These are phyloP conservation scores for Pseudozyma sp. DNA, from an alignment of 1,284 basidiomycete genomes.

Conservation along the genomic window DNA sequence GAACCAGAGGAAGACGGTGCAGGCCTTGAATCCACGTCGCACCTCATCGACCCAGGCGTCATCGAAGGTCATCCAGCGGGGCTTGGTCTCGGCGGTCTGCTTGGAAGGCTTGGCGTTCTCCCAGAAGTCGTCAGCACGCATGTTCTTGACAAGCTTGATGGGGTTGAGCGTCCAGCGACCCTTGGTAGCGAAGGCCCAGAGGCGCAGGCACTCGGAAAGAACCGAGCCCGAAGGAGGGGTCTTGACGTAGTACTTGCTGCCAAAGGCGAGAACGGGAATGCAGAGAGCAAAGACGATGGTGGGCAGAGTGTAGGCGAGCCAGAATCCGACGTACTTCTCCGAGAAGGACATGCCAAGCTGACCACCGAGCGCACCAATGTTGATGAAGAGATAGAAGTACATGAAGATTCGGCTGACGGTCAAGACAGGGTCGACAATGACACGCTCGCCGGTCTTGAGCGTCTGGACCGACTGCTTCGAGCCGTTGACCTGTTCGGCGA, in stretches of 20 bases:
- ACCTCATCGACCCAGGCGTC: conserved; percentile 81
- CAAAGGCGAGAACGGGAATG: conserved; percentile 78
- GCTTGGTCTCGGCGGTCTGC: conserved; percentile 69
- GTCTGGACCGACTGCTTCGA: conserved; percentile 57
- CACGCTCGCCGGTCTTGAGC: conserved; percentile 77
- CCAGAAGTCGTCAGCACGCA: conserved; percentile 79
- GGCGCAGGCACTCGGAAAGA: conserved; percentile 73
- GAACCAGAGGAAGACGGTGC: conserved; percentile 82
- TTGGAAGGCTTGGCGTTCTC: conserved; percentile 78
- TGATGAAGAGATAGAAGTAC: conserved; percentile 69
- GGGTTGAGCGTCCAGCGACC: conserved; percentile 70
- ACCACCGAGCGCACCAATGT: conserved; percentile 64
- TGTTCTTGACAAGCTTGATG: conserved; percentile 51
- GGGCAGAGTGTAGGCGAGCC: conserved; percentile 70
- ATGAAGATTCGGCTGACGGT: conserved; percentile 72
- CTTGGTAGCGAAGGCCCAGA: conserved; percentile 64
- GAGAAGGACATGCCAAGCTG: conserved; percentile 70
- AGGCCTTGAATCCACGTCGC: conserved; percentile 83
- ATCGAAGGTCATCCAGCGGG: conserved; percentile 71
- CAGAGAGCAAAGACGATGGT: conserved; percentile 70
- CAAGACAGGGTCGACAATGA: conserved; percentile 82
- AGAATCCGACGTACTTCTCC: conserved; percentile 70
- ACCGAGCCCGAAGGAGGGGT: conserved; percentile 84
- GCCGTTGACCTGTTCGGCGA: conserved; percentile 71
- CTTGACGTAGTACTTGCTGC: conserved; percentile 76